phyloP scores from a whole-genome alignment of 2,329 filamentous ascomycete genomes.

The Aspergillus bombycis region DNA sequence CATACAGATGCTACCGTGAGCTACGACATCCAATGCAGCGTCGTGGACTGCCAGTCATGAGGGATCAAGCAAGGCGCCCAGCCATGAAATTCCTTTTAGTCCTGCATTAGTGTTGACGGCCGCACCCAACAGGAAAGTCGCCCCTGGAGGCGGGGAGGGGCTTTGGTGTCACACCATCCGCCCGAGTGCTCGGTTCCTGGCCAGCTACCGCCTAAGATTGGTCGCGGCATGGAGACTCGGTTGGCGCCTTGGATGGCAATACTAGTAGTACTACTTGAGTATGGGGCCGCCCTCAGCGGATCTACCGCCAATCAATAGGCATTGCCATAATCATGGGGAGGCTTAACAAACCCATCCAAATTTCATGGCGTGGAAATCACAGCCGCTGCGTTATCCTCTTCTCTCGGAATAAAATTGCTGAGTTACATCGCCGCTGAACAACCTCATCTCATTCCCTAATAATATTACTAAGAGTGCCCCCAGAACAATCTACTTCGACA shows the following conservation, averaged over 20 bases:
- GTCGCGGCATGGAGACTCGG: background rate
- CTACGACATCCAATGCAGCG: background rate
- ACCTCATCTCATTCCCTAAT: background rate
- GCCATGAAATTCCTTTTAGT: background rate
- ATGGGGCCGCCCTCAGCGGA: conserved; percentile 3
- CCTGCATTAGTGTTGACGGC: background rate
- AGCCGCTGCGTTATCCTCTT: background rate
- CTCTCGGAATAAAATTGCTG: background rate
- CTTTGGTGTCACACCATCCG: conserved; percentile 6
- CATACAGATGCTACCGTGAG: background rate
- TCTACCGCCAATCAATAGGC: conserved; percentile 10
- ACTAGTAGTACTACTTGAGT: too few relatives aligned
- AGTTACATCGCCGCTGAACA: background rate
- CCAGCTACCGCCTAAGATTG: background rate
- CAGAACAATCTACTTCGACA: background rate
- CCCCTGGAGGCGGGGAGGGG: background rate
- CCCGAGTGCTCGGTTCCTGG: conserved; percentile 1
- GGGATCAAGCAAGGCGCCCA: background rate
- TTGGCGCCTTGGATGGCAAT: conserved; percentile 6
- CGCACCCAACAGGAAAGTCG: background rate
- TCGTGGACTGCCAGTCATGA: background rate
- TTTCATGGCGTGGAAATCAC: conserved; percentile 2
- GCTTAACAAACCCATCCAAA: background rate
- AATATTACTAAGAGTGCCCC: background rate
- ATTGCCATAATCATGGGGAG: background rate